Conservation (phyloP, 495 filamentous ascomycete genomes). For the Paragyromitra xinjiangensis region DNA sequence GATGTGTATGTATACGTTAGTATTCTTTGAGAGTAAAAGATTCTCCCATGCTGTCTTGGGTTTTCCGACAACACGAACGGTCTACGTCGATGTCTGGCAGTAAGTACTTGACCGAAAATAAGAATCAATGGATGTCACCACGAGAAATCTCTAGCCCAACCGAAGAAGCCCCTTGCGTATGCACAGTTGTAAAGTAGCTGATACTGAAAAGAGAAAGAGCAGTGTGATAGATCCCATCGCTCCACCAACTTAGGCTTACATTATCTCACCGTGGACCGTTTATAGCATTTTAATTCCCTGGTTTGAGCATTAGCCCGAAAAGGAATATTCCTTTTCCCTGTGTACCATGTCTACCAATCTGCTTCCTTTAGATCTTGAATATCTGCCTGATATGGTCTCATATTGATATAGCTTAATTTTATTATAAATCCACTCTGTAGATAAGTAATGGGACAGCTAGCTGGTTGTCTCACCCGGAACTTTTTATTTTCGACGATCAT, state of each 20-base stretch:
- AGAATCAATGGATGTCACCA: not conserved
- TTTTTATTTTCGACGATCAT: slow-evolving; percentile 48
- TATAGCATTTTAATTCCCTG: not conserved
- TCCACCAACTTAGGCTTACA: slow-evolving; percentile 5
- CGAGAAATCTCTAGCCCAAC: not conserved
- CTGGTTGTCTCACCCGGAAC: slow-evolving; percentile 38
- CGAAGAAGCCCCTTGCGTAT: not conserved
- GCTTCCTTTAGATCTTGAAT: not conserved
- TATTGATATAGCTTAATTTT: not conserved
- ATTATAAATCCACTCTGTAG: not conserved
- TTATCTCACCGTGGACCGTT: slow-evolving; percentile 2
- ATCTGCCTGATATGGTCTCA: not conserved
- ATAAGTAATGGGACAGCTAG: slow-evolving; percentile 17
- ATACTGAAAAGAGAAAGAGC: not conserved
- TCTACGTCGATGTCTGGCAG: not conserved
- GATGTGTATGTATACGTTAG: slow-evolving; percentile 13
- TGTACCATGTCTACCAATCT: not conserved
- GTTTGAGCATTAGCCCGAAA: slow-evolving; percentile 1
- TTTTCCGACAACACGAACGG: not conserved
- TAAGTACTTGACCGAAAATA: not conserved
- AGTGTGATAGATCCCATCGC: slow-evolving; percentile 5
- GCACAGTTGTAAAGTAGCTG: not conserved
- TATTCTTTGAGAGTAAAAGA: not conserved
- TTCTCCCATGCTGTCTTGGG: not conserved
- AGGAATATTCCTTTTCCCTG: not conserved